Conservation (phyloP, 768 basidiomycete species). For the Cytidiella melzeri region DNA sequence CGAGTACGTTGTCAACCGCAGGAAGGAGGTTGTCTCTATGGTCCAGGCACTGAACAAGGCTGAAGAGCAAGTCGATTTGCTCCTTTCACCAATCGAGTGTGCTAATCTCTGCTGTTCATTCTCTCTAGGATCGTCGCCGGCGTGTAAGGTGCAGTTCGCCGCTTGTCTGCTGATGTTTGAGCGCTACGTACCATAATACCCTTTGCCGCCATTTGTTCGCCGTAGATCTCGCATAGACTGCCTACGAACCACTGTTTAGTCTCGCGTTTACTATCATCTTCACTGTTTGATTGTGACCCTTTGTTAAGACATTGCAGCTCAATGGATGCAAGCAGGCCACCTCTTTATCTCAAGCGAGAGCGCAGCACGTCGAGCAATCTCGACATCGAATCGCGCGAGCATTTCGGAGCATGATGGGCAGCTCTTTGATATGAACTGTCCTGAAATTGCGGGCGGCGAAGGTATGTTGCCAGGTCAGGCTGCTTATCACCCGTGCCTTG, state of each 20-base stretch:
- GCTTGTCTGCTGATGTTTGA: background rate
- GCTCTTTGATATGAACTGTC: no score
- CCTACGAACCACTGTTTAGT: background rate
- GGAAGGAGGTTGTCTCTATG: conserved; percentile 94
- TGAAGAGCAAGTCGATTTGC: conserved; percentile 62
- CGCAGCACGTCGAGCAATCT: no score
- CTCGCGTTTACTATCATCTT: no score
- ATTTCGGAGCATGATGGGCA: no score
- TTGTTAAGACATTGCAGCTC: no score
- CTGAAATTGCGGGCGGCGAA: no score
- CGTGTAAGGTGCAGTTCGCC: conserved; percentile 28
- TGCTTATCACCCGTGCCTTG: no score
- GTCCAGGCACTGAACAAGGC: conserved; percentile 93
- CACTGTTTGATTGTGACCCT: no score
- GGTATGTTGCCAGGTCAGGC: no score
- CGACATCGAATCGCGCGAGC: no score
- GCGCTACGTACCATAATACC: conserved; percentile 16
- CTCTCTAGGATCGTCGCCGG: conserved; percentile 54
- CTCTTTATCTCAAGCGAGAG: no score
- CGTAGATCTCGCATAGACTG: background rate
- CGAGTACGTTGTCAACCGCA: conserved; percentile 79
- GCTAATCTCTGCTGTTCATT: background rate
- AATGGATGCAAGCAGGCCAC: no score
- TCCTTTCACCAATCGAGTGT: background rate
- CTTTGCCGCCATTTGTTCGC: background rate